Evolutionary conservation across 768 basidiomycete genomes (phyloP).

Genomic region (Russula lepida): DNA sequence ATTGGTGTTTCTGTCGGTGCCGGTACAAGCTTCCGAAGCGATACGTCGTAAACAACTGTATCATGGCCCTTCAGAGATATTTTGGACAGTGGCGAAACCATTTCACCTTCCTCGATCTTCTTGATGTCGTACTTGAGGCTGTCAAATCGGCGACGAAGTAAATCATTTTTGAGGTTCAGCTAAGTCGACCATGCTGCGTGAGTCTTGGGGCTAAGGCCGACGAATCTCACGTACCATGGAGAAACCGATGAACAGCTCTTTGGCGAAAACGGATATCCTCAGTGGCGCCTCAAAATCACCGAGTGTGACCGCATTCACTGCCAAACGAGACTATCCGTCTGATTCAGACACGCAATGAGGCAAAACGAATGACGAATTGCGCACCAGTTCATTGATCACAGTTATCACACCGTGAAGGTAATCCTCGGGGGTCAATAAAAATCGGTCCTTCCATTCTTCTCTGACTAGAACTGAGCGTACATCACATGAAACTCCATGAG

Average conservation of each 20-base stretch:
- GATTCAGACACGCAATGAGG: background rate
- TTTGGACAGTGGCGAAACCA: background rate
- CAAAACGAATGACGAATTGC: conserved; percentile 20
- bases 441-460: conserved; percentile 59
- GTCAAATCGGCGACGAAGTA: conserved; percentile 66
- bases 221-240: conserved; percentile 51
- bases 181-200: conserved; percentile 23
- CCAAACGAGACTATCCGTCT: conserved; percentile 54
- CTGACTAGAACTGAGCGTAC: conserved; percentile 38
- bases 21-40: conserved; percentile 54
- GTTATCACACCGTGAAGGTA: conserved; percentile 76
- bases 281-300: conserved; percentile 75
- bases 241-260: conserved; percentile 77
- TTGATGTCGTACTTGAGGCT: conserved; percentile 82
- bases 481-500: background rate
- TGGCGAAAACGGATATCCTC: conserved; percentile 69
- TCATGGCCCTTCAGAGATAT: background rate
- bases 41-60: conserved; percentile 79
- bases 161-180: conserved; percentile 80
- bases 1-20: conserved; percentile 16
- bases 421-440: conserved; percentile 61
- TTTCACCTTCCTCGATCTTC: conserved; percentile 77
- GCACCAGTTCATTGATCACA: conserved; percentile 72
- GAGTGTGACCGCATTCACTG: conserved; percentile 75
- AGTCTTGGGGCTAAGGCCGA: background rate